A percentile compares a stretch with the other conserved stretches of the same genome.
Evolutionary conservation across 441 rosid species (phyloP).

Genomic region (Populus hybrid): DNA sequence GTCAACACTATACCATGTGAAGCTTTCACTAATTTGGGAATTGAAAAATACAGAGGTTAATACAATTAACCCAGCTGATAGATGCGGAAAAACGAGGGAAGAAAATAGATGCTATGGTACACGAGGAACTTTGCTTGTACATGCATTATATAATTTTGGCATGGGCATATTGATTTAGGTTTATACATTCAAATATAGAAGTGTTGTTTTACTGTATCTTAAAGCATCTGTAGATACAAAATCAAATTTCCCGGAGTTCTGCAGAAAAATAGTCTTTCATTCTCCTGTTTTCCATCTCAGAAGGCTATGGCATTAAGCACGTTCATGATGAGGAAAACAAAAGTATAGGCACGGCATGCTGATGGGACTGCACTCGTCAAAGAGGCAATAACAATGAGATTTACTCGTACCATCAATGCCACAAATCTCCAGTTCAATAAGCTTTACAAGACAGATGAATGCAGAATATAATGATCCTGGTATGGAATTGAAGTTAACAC

Average conservation of each 20-base stretch:
- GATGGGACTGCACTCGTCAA: background rate
- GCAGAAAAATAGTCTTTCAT: background rate
- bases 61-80: background rate
- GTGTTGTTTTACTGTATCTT: no score
- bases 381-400: background rate
- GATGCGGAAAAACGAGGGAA: no score
- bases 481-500: background rate
- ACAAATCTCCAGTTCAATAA: conserved; percentile 1
- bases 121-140: background rate
- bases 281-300: background rate
- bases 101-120: background rate
- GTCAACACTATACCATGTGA: background rate
- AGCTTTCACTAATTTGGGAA: background rate
- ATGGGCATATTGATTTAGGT: background rate
- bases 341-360: background rate
- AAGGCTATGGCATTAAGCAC: background rate
- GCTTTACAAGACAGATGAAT: background rate
- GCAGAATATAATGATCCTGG: background rate
- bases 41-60: no score
- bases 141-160: background rate
- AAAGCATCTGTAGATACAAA: background rate
- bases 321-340: background rate
- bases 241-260: background rate
- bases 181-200: background rate
- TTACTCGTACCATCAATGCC: background rate